Conservation (phyloP, 345 rosid genomes). For the Citrus unshiu region DNA sequence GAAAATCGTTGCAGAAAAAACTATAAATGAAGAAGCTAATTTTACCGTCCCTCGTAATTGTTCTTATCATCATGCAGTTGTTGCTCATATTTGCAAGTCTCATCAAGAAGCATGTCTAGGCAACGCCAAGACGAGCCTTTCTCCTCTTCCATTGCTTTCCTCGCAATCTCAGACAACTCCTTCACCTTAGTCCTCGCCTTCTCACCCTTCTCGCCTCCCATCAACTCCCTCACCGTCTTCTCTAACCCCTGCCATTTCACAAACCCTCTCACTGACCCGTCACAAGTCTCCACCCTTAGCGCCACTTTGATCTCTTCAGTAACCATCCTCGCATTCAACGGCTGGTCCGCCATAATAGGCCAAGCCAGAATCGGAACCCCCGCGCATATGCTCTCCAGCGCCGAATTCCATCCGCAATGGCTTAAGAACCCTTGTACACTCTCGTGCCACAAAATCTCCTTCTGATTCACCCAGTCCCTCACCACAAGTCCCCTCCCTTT, state of each 20-base stretch:
- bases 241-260: constrained; percentile 43
- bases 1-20: no score
- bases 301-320: constrained; percentile 63
- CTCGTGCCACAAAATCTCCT: constrained; percentile 48
- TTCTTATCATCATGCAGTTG: no score
- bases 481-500: constrained; percentile 52
- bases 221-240: constrained; percentile 50
- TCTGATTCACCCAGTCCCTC: constrained; percentile 71
- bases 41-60: no score
- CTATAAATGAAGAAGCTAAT: no score
- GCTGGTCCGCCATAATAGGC: constrained; percentile 85
- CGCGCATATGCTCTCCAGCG: constrained; percentile 57
- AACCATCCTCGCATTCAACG: constrained; percentile 53
- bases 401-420: constrained; percentile 92
- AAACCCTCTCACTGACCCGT: constrained; percentile 40
- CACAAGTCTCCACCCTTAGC: constrained; percentile 45
- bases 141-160: constrained; percentile 40
- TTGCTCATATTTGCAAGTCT: constrained; percentile 15
- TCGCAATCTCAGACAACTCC: constrained; percentile 43
- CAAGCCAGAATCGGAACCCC: constrained; percentile 77
- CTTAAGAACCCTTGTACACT: constrained; percentile 64
- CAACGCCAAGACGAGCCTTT: constrained; percentile 67
- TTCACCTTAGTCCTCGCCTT: constrained; percentile 38
- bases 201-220: constrained; percentile 63
- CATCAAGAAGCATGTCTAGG: constrained; percentile 37